These are phyloP conservation scores for Ophiostoma montium DNA, from an alignment of 2,329 filamentous ascomycete species.

Conservation along the genomic window DNA sequence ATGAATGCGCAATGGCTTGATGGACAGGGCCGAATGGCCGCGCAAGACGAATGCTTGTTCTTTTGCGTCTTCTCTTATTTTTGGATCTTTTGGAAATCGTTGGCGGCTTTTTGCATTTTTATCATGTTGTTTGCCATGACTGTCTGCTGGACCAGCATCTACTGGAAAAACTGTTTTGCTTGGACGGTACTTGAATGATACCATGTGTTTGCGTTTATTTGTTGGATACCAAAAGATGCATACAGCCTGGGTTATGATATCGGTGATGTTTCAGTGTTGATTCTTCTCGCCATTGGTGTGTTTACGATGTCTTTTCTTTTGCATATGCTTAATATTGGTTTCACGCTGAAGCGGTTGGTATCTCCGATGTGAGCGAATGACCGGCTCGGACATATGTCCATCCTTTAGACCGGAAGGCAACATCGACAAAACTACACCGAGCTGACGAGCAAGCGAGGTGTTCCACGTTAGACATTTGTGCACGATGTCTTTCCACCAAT, in stretches of 20 bases:
- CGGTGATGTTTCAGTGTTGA: too few relatives aligned
- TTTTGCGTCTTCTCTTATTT: neutral
- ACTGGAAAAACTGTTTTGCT: neutral
- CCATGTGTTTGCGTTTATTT: constrained; percentile 3
- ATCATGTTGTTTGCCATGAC: neutral
- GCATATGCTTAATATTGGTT: too few relatives aligned
- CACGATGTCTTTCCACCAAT: neutral
- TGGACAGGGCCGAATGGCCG: neutral
- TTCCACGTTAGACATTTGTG: neutral
- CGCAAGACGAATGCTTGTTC: neutral
- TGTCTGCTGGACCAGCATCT: neutral
- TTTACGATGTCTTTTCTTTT: neutral
- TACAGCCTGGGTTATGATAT: constrained; percentile 1
- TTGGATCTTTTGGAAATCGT: neutral
- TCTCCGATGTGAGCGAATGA: too few relatives aligned
- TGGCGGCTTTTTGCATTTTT: neutral
- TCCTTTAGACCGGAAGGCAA: too few relatives aligned
- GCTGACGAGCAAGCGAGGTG: neutral
- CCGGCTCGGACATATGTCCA: too few relatives aligned
- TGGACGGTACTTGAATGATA: constrained; percentile 5
- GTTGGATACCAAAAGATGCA: constrained; percentile 8
- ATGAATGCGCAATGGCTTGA: neutral
- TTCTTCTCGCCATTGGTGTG: too few relatives aligned
- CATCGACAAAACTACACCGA: neutral
- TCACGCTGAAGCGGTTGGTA: too few relatives aligned